Conservation (phyloP, 352 stramenopile genomes). For the Aphanomyces invadans region DNA sequence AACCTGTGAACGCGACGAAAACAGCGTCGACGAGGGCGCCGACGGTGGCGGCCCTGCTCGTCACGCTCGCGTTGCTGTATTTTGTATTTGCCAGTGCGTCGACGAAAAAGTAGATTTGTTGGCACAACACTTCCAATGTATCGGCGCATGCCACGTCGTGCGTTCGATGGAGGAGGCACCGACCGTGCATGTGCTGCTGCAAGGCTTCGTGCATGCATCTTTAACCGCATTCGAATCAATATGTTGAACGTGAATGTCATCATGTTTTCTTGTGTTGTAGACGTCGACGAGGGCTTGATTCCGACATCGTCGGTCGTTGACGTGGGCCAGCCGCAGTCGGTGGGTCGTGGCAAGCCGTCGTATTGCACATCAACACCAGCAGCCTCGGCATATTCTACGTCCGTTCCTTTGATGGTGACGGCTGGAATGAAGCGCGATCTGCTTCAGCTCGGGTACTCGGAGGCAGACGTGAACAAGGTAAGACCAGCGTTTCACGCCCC, state of each 20-base stretch:
- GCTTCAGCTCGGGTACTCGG: conserved; percentile 21
- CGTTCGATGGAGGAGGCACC: no score
- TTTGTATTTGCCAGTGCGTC: background rate
- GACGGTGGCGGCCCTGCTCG: background rate
- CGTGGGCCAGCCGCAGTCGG: background rate
- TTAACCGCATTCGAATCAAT: background rate
- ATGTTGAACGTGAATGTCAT: background rate
- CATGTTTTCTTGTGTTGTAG: background rate
- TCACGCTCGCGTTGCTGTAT: background rate
- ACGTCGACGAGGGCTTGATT: background rate
- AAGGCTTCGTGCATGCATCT: background rate
- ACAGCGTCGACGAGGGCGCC: background rate
- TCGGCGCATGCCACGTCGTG: no score
- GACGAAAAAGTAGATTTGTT: background rate
- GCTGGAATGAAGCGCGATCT: conserved; percentile 20
- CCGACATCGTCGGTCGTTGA: background rate
- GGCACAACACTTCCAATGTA: background rate
- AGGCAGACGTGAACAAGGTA: conserved; percentile 16
- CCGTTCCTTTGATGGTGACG: conserved; percentile 11
- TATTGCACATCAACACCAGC: no score
- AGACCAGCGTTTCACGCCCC: no score
- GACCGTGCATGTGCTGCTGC: no score
- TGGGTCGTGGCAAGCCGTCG: background rate
- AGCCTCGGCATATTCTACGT: background rate
- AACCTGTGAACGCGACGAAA: background rate